Evolutionary conservation across 768 basidiomycete genomes (phyloP), one percentile per base, ranked within the genome.

Genomic region (Russula virescens): DNA sequence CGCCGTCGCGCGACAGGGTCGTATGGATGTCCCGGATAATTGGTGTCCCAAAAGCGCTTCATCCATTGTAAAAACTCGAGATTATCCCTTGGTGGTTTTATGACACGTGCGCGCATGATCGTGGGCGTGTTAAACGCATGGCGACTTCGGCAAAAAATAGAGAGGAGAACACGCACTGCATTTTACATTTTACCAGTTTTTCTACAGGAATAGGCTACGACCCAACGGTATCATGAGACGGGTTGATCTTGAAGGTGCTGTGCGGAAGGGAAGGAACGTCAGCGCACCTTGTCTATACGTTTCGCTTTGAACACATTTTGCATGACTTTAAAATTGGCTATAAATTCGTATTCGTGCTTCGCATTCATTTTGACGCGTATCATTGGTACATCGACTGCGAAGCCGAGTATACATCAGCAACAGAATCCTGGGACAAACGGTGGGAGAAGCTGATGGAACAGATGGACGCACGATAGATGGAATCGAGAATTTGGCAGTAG

Each of bases 51-150:
- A 75, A 88, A 98, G 25, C 89, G 88, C 72, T 94, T 94, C 70
- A 92, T 82, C 96, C 96, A 99, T 75, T 99, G 97, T 60, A 95
- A 74, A 78, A 99, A 98, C 72, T 99, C 97, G 68, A 99, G 87
- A 75, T 99, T 99, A 75, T 98, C 97, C 75, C 91, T 91, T 47
- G 21, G 18, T 48, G 8, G 21, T 48, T 23, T 54, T 19, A 23
- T 5, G 10, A 14, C 62, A 53, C 49, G 62, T 52, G 46, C 43
- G 46, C 46, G 47, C 4, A 13, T 23, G 28, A 11, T 18, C 35
- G 11, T 23, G 5, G n/a, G 21, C 18, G 21, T 38, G 14, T 52
- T 51, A 38, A 40, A 52, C 62, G 55, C 46, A 52, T 28, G 54
- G 52, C 25, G 28, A 61, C 56, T 48, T 19, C 26, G 6, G 49